Conservation (phyloP, 2,329 filamentous ascomycete species). For the Trichocomaceae sp. region DNA sequence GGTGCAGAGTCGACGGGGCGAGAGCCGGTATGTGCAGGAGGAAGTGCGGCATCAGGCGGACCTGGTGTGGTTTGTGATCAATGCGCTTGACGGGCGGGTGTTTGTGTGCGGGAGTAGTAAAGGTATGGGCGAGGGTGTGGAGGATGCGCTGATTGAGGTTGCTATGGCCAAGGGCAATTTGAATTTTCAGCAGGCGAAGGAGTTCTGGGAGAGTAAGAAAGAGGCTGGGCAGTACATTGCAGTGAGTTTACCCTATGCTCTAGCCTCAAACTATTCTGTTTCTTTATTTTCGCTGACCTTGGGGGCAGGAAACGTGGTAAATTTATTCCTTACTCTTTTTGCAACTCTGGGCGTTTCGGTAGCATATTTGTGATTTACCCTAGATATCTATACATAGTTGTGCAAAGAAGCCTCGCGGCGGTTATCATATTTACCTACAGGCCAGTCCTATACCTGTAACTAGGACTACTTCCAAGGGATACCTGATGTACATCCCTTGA, state of each 20-base stretch:
- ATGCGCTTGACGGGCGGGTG: constrained; percentile 87
- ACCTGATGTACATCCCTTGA: no score
- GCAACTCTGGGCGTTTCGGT: no score
- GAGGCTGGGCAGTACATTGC: constrained; percentile 93
- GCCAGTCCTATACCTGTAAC: no score
- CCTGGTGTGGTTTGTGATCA: constrained; percentile 97
- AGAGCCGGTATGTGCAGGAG: constrained; percentile 91
- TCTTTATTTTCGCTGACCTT: not conserved
- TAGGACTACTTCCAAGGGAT: no score
- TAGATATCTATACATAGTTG: no score
- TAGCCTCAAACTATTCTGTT: not conserved
- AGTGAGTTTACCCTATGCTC: constrained; percentile 34
- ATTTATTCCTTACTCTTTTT: not conserved
- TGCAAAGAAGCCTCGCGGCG: no score
- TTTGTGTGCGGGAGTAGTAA: constrained; percentile 94
- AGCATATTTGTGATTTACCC: no score
- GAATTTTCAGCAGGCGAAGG: constrained; percentile 69
- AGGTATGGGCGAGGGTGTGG: constrained; percentile 96
- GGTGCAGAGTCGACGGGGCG: constrained; percentile 66
- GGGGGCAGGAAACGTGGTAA: constrained; percentile 31
- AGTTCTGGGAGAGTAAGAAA: constrained; percentile 90
- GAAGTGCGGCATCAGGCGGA: constrained; percentile 87
- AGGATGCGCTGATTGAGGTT: constrained; percentile 78
- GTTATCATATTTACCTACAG: no score
- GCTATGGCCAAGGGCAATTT: constrained; percentile 90